These are phyloP conservation scores for Gossypium schwendimanii DNA, from an alignment of 441 rosid species.

Conservation along the genomic window DNA sequence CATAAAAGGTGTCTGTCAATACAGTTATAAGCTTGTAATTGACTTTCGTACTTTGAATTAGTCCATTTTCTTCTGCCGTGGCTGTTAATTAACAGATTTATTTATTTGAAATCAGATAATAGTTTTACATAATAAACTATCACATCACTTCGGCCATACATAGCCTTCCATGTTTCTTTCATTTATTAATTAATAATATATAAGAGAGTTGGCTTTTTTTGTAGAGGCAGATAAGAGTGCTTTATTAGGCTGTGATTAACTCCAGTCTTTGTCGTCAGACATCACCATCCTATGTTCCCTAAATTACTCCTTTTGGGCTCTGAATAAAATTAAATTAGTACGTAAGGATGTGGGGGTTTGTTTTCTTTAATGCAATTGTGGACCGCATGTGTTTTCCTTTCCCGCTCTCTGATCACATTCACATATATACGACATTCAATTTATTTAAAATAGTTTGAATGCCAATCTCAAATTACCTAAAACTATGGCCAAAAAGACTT, in stretches of 20 bases:
- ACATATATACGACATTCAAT: slow-evolving; percentile 8
- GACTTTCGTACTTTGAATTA: neutral
- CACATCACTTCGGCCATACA: too few species aligned
- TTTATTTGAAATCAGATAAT: too few species aligned
- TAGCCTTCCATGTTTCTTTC: too few species aligned
- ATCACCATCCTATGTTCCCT: slow-evolving; percentile 12
- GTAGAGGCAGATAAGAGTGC: neutral
- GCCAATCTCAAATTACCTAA: slow-evolving; percentile 10
- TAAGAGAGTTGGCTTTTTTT: neutral
- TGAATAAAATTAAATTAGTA: slow-evolving; percentile 13
- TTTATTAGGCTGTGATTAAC: neutral
- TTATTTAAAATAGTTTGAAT: neutral
- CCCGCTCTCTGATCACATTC: neutral
- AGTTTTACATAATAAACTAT: too few species aligned
- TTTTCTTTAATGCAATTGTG: slow-evolving; percentile 20
- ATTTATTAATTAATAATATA: neutral
- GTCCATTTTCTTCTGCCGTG: too few species aligned
- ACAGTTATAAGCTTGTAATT: too few species aligned
- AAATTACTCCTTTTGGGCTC: slow-evolving; percentile 12
- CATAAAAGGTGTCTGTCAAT: too few species aligned
- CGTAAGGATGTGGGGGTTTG: slow-evolving; percentile 14
- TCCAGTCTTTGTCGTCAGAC: slow-evolving; percentile 4
- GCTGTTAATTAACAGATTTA: too few species aligned
- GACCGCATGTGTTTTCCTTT: slow-evolving; percentile 21
- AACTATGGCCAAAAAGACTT: neutral